Base-by-base conservation (phyloP, 331 rosid species). In the Malus hybrid region DNA sequence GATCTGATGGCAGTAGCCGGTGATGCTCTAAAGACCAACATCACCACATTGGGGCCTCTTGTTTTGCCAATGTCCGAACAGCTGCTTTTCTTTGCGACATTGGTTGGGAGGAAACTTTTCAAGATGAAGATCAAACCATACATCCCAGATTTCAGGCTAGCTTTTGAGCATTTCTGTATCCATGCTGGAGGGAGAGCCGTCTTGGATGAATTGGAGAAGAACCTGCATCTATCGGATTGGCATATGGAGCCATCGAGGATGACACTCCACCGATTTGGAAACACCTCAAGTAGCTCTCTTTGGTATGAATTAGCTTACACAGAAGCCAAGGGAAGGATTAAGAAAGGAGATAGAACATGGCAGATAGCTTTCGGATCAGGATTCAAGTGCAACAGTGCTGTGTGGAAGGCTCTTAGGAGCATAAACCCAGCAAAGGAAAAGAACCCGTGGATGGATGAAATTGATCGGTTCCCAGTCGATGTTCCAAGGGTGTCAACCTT, bases 171-270 rank as follows among this genome's bases (percentile, higher is more conserved):
- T 82, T 93, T 93, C 81, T 93, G 98, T 79, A 89, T 93, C 48
- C 98, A 93, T 77, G 97, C 98, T 33, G 98, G 98, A 66, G 98
- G 98, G 32, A 86, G 98, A 77, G 98, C 95, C 9, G 98, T 93
- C 66, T 78, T 93, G 83, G 98, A 93, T 81, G 98, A 93, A 77
- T 75, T 93, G 82, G 97, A 93, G 90, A 90, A 89, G 84, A 93
- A 93, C 86, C 81, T 93, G 97, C 93, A 93, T 83, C 84, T 93
- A 24, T 88, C 97, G 3, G 83, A 89, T 67, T 91, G 98, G 98
- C 97, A 93, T 84, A 93, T 93, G 98, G 98, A 93, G 81, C 98
- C 98, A 30, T 93, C 98, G 3, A 87, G 98, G 85, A 91, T 93
- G 98, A 93, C 98, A 14, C 90, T 93, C 2, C 89, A 88, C 75